Conservation (phyloP, 306 rosid genomes). For the Begonia loranthoides region DNA sequence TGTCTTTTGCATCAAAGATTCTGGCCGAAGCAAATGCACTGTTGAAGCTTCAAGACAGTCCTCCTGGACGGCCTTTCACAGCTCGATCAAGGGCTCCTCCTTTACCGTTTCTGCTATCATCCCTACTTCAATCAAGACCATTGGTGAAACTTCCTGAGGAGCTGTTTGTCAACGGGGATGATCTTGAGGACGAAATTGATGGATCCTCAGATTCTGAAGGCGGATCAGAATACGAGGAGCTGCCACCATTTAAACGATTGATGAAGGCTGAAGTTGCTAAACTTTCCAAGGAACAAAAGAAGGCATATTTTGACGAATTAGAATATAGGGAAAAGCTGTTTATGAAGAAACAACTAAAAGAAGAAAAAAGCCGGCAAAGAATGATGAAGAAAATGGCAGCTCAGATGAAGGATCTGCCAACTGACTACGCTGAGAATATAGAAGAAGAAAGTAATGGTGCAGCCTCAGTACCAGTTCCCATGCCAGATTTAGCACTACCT, state of each 20-base stretch:
- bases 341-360: slow-evolving; percentile 84
- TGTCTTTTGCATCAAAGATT: slow-evolving; percentile 95
- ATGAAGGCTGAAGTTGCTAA: slow-evolving; percentile 59
- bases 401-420: slow-evolving; percentile 43
- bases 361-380: slow-evolving; percentile 60
- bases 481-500: slow-evolving; percentile 87
- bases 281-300: slow-evolving; percentile 65
- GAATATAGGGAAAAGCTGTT: slow-evolving; percentile 85
- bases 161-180: slow-evolving; percentile 66
- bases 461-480: slow-evolving; percentile 82
- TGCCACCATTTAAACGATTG: slow-evolving; percentile 80
- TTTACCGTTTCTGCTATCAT: slow-evolving; percentile 77
- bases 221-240: slow-evolving; percentile 59
- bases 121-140: slow-evolving; percentile 88
- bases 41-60: slow-evolving; percentile 85
- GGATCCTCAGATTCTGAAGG: slow-evolving; percentile 85
- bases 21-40: slow-evolving; percentile 91
- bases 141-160: slow-evolving; percentile 80
- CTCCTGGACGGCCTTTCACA: slow-evolving; percentile 66
- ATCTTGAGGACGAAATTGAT: slow-evolving; percentile 59
- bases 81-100: slow-evolving; percentile 75
- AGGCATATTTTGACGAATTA: slow-evolving; percentile 80
- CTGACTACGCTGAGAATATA: slow-evolving; percentile 40
- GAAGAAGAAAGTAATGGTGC: slow-evolving; percentile 69
- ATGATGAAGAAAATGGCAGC: slow-evolving; percentile 84